Base-by-base conservation (phyloP, 192 early-diverging fungal genomes). In the Rhizophagus clarus region DNA sequence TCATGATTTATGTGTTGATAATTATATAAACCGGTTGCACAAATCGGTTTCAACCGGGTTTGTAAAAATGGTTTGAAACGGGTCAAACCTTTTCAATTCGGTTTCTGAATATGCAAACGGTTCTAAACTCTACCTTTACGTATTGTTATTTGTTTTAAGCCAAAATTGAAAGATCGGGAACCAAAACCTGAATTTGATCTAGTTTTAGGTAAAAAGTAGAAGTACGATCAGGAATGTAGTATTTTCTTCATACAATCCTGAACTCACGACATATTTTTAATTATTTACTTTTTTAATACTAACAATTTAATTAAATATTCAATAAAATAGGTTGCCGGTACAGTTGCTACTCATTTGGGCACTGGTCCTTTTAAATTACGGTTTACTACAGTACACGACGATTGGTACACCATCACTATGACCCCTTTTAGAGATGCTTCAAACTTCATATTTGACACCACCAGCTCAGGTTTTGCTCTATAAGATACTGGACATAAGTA, bases 401-500 rank as follows among this genome's bases (percentile, higher is more conserved):
- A 68, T 64, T 26, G 80, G 80, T 14, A 31, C 49, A 68, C 71
- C 8, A 82, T 84, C 28, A 85, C 72, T 28, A 68, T 82, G 51
- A 76, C n/a, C 75, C 5, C 31, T 87, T 12, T 29, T 82, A 49
- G 86, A 87, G 11, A 88, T 90, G 83, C 72, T 86, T 26, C 68
- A 80, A 17, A 37, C 34, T 5, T 24, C 75, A 31, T 79, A 82
- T 34, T 66, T 83, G 28, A 74, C 80, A 3, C 66, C 78, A 56
- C 74, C 82, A 61, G 81, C 86, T 49, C 85, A 84, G 45, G 78
- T 87, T 11, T 76, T 99, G 9, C 89, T 87, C 74, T 99, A 97
- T 83, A 96, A 99, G 82, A 87, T 95, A 60, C 76, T 98, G 64
- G 93, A 96, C 51, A 88, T 96, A 26, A 87, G 90, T 49, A 87